phyloP scores from a whole-genome alignment of 1,284 basidiomycete genomes.

The Wallemia ichthyophaga region DNA sequence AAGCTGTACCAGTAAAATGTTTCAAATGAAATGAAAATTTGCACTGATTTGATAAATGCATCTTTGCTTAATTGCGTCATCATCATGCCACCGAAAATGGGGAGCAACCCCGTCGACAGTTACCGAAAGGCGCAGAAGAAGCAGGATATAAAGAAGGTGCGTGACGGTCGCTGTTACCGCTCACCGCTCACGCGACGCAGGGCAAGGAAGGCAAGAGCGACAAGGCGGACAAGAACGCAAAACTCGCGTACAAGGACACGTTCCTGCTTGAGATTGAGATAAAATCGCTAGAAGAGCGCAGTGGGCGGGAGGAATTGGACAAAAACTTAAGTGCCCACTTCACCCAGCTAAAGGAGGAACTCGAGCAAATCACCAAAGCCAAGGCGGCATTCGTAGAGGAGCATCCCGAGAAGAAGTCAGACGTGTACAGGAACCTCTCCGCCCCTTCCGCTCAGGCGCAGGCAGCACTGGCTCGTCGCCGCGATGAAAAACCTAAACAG shows the following conservation, averaged over 20 bases:
- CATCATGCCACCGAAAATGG: slow-evolving; percentile 4
- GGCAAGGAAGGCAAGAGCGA: slow-evolving; percentile 9
- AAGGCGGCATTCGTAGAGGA: slow-evolving; percentile 12
- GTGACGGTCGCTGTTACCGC: slow-evolving; percentile 6
- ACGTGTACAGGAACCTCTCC: slow-evolving; percentile 7
- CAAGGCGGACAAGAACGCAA: slow-evolving; percentile 1
- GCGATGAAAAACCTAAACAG: slow-evolving; percentile 1
- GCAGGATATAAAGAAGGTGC: slow-evolving; percentile 10
- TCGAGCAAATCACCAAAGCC: slow-evolving; percentile 7
- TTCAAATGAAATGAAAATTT: too few species aligned
- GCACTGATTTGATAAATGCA: too few species aligned
- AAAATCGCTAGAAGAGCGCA: slow-evolving; percentile 5
- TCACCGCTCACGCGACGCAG: not conserved
- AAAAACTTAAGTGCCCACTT: slow-evolving; percentile 7
- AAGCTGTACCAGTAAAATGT: not conserved
- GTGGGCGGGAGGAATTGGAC: slow-evolving; percentile 3
- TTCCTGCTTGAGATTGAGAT: not conserved
- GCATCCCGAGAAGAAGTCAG: slow-evolving; percentile 11
- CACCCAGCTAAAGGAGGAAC: slow-evolving; percentile 6
- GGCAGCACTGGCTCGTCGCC: slow-evolving; percentile 1
- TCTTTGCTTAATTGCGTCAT: too few species aligned
- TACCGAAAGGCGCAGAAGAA: slow-evolving; percentile 15
- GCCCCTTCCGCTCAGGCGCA: slow-evolving; percentile 2
- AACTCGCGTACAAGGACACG: not conserved
- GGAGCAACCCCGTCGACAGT: slow-evolving; percentile 14